These are phyloP conservation scores for Alternaria consortialis DNA, from an alignment of 2,329 filamentous ascomycete species.

Conservation along the genomic window DNA sequence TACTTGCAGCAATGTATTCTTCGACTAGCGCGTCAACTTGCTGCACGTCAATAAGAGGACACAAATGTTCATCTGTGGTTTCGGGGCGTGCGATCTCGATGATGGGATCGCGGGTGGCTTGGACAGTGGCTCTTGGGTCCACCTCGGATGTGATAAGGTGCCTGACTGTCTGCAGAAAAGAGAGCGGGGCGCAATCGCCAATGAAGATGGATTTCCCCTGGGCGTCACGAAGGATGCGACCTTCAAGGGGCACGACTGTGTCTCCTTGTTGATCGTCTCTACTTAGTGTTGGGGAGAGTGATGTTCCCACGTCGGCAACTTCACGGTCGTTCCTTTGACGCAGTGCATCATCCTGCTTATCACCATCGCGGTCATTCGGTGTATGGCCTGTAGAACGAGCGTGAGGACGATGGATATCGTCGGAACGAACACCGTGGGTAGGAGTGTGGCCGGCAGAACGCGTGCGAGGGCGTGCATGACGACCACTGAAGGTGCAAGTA, in stretches of 20 bases:
- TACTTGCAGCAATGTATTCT: slow-evolving; percentile 58
- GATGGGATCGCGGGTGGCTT: slow-evolving; percentile 41
- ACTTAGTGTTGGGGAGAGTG: slow-evolving; percentile 35
- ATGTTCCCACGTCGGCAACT: slow-evolving; percentile 12
- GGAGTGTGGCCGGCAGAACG: slow-evolving; percentile 46
- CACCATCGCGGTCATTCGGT: slow-evolving; percentile 17
- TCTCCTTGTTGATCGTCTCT: slow-evolving; percentile 51
- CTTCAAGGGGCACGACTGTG: slow-evolving; percentile 55
- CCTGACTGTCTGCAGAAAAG: slow-evolving; percentile 62
- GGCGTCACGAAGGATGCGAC: slow-evolving; percentile 60
- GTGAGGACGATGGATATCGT: slow-evolving; percentile 5
- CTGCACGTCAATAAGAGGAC: slow-evolving; percentile 39
- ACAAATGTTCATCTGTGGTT: slow-evolving; percentile 31
- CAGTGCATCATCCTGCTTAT: neutral
- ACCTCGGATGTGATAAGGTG: slow-evolving; percentile 57
- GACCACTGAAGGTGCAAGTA: slow-evolving; percentile 54
- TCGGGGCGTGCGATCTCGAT: slow-evolving; percentile 42
- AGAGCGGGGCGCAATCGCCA: slow-evolving; percentile 63
- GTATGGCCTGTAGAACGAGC: slow-evolving; percentile 6
- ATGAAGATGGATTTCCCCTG: slow-evolving; percentile 65
- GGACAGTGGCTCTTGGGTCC: slow-evolving; percentile 33
- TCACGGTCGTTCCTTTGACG: slow-evolving; percentile 17
- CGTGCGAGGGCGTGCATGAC: slow-evolving; percentile 44
- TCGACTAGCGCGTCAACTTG: slow-evolving; percentile 55
- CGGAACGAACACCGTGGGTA: slow-evolving; percentile 7